Conservation (phyloP, 2,329 filamentous ascomycete genomes). For the Nothopassalora personata region DNA sequence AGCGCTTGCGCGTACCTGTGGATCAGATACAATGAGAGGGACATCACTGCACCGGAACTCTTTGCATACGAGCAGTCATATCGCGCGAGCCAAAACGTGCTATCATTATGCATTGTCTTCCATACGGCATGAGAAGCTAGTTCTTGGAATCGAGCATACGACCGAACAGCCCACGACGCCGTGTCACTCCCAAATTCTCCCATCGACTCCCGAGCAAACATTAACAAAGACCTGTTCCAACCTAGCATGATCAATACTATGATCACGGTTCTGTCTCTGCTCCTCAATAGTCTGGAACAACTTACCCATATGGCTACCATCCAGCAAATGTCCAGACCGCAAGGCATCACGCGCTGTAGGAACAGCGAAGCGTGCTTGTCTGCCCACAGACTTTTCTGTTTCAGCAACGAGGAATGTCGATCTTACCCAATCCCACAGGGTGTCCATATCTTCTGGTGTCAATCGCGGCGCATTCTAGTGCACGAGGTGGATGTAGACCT, state of each 20-base stretch:
- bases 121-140: background rate
- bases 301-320: constrained; percentile 14
- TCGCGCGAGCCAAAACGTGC: too few species aligned
- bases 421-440: constrained; percentile 60
- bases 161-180: background rate
- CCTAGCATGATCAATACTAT: constrained; percentile 76
- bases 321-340: constrained; percentile 2
- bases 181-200: constrained; percentile 8
- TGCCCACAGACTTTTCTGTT: constrained; percentile 68
- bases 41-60: background rate
- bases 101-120: too few species aligned
- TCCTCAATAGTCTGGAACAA: constrained; percentile 68
- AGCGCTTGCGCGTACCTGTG: background rate
- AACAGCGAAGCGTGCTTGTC: constrained; percentile 73
- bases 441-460: constrained; percentile 58
- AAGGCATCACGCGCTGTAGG: constrained; percentile 30
- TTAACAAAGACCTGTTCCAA: constrained; percentile 82
- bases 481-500: constrained; percentile 67
- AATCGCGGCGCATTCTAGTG: constrained; percentile 67
- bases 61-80: too few species aligned
- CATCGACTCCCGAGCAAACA: constrained; percentile 57
- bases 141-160: background rate
- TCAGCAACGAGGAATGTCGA: constrained; percentile 56
- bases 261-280: constrained; percentile 69
- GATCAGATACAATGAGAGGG: too few species aligned